Evolutionary conservation across 129 eudicot genomes (phyloP), one percentile per base, ranked within the genome.

Genomic region (Dittrichia graveolens): DNA sequence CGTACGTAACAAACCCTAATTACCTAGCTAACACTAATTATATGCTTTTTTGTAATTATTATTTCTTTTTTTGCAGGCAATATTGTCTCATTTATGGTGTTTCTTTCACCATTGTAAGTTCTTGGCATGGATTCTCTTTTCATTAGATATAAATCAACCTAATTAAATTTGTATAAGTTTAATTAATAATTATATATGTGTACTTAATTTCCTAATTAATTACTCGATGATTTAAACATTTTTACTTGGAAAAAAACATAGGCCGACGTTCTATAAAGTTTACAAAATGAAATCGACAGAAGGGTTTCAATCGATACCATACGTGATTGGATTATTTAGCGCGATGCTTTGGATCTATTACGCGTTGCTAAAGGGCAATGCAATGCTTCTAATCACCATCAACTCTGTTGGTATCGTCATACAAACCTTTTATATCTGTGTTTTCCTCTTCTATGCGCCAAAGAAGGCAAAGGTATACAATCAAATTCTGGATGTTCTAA

Each of bases 271-370:
- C 44, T 87, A 85, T 19, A 80, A 81, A 75, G 85, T 94, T 34
- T 94, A 87, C 83, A 90, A 84, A 84, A 94, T 78, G 76, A 89
- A 89, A 84, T 87, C 98, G n/a, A 82, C 96, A 0, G 86, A 85
- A 72, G 98, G 96, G 52, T 93, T 85, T 53, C 98, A 93, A 47
- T 87, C 87, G 4, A 69, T 93, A 40, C 98, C 98, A 0, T 93
- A 93, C 14, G 93, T 88, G 67, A 82, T 94, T 2, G 93, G 89
- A 1, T 80, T 94, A 8, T 90, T 90, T 71, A 94, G 97, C 43
- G 85, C 93, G 10, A 81, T 88, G 93, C 94, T 94, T 53, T 94
- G 90, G 97, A 84, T 94, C 6, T 90, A 88, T 52, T 94, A 94
- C 24, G 99, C 99, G 8, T 72, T 86, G 63, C 79, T 90, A 78